Percentiles rank a stretch among this genome's conserved stretches.
phyloP scores from a whole-genome alignment of 768 basidiomycete species.

The Macrolepiota albuminosa region DNA sequence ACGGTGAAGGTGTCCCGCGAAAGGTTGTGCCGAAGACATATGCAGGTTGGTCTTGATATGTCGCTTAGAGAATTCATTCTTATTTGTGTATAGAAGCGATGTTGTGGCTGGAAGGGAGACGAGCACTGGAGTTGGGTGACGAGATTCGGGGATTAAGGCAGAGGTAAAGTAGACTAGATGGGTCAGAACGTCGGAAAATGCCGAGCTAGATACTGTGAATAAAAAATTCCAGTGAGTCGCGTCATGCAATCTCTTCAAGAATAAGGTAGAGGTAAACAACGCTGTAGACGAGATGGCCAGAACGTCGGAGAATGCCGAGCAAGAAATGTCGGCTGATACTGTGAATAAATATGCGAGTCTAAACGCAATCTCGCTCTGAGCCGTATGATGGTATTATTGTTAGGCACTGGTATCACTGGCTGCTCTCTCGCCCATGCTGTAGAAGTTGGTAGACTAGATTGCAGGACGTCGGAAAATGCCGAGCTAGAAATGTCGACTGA shows the following conservation, averaged over 20 bases:
- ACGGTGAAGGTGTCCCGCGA: conserved; percentile 29
- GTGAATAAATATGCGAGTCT: too few species aligned
- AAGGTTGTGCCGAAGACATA: conserved; percentile 68
- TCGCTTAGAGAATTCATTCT: background rate
- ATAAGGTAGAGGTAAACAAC: too few species aligned
- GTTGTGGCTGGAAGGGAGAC: conserved; percentile 76
- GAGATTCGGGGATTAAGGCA: conserved; percentile 42
- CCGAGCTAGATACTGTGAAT: background rate
- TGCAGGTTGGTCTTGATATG: conserved; percentile 40
- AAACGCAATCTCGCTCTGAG: too few species aligned
- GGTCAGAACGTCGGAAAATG: background rate
- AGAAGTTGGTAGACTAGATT: background rate
- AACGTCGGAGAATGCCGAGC: too few species aligned
- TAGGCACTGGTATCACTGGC: too few species aligned
- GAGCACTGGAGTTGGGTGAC: conserved; percentile 65
- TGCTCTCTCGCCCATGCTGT: too few species aligned
- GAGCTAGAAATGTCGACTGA: background rate
- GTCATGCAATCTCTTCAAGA: background rate
- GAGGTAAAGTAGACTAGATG: background rate
- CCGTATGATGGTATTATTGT: too few species aligned
- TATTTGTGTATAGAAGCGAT: conserved; percentile 58
- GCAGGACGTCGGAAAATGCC: background rate
- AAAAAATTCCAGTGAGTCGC: background rate
- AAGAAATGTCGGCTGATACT: too few species aligned
- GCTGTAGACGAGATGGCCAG: too few species aligned